A percentile compares a stretch with the other conserved stretches of the same genome.
phyloP scores from a whole-genome alignment of 116 monocot genomes.

The Zostera marina region DNA sequence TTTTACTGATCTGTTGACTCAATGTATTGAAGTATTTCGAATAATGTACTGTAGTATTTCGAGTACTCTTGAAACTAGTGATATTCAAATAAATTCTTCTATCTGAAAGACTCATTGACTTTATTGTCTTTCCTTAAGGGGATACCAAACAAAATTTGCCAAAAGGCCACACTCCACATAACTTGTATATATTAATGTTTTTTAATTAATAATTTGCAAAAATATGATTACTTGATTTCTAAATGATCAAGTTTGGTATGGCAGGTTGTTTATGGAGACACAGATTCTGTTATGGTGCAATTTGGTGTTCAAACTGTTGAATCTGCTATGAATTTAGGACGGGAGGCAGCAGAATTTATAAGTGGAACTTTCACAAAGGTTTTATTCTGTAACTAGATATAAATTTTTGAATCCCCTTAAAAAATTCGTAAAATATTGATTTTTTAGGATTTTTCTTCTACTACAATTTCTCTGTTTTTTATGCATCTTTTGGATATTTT shows the following conservation, averaged over 20 bases:
- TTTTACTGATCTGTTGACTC: no score
- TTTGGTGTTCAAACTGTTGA: constrained; percentile 89
- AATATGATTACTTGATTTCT: constrained; percentile 20
- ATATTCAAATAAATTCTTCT: no score
- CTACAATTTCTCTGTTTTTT: background rate
- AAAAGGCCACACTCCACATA: no score
- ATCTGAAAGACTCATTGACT: no score
- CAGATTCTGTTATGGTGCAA: constrained; percentile 99
- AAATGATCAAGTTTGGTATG: background rate
- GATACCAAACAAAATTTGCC: no score
- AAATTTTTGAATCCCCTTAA: background rate
- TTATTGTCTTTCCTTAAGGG: no score
- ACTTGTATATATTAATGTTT: background rate
- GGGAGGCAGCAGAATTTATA: constrained; percentile 87
- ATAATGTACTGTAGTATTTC: no score
- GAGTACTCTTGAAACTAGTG: no score
- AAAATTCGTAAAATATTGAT: background rate
- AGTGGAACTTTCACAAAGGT: constrained; percentile 86
- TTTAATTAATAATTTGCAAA: background rate
- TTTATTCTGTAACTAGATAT: background rate
- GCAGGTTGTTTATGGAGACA: constrained; percentile 96
- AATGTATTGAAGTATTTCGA: no score
- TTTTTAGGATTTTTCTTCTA: background rate
- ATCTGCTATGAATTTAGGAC: constrained; percentile 87
- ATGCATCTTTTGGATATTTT: background rate